Percentiles rank a stretch among this genome's conserved stretches.
These are phyloP conservation scores for Spathaspora sp. DNA, from an alignment of 805 yeast genomes.

Conservation along the genomic window DNA sequence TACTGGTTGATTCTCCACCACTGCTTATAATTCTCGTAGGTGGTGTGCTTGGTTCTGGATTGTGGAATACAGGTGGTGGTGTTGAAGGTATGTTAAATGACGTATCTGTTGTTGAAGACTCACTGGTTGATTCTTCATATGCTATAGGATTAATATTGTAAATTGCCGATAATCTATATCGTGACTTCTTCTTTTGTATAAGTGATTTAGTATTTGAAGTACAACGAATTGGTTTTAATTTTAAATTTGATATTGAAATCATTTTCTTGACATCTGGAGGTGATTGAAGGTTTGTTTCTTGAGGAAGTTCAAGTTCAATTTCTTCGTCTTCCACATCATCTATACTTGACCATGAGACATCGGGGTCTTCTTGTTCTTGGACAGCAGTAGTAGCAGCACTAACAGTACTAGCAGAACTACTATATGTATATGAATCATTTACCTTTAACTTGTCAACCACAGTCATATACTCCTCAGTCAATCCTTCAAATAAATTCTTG, in stretches of 20 bases:
- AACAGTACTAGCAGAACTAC: no score
- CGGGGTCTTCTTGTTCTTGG: not conserved
- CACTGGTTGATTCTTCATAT: conserved; percentile 13
- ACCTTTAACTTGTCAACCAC: conserved; percentile 17
- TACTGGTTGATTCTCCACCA: conserved; percentile 3
- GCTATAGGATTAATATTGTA: conserved; percentile 35
- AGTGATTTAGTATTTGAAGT: conserved; percentile 13
- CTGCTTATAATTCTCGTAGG: not conserved
- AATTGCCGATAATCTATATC: conserved; percentile 34
- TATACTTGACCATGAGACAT: not conserved
- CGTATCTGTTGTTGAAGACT: not conserved
- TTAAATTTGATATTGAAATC: conserved; percentile 32
- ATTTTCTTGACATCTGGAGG: conserved; percentile 7
- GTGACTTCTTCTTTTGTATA: conserved; percentile 38
- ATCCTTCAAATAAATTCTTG: conserved; percentile 24
- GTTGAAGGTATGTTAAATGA: not conserved
- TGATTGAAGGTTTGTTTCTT: not conserved
- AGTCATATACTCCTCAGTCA: conserved; percentile 24
- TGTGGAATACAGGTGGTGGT: not conserved
- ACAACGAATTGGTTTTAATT: conserved; percentile 39
- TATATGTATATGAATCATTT: conserved; percentile 7
- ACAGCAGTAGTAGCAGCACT: not conserved
- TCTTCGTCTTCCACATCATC: not conserved
- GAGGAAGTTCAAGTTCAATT: not conserved
- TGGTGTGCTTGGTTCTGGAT: not conserved